phyloP scores from a whole-genome alignment of 306 rosid genomes.

The Oemleria cerasiformis region DNA sequence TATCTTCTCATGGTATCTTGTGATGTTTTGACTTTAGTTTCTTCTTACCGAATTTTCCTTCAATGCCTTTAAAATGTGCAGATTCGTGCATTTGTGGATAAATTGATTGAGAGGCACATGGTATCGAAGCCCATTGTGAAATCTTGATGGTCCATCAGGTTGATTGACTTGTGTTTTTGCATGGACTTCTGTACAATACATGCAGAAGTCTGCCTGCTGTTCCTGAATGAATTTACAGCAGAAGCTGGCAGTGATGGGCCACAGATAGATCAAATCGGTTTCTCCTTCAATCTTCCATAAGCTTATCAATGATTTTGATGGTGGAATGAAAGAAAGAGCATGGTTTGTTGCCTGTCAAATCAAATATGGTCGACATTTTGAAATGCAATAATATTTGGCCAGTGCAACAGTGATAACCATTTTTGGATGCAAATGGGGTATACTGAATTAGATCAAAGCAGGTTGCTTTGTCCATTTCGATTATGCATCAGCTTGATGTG shows the following conservation, averaged over 20 bases:
- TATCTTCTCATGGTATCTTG: slow-evolving; percentile 11
- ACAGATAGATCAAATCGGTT: slow-evolving; percentile 19
- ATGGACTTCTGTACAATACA: slow-evolving; percentile 23
- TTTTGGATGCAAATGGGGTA: slow-evolving; percentile 16
- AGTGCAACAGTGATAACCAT: neutral
- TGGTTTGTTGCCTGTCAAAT: slow-evolving; percentile 17
- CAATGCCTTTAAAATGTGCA: slow-evolving; percentile 45
- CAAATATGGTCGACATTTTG: slow-evolving; percentile 25
- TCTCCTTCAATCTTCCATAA: slow-evolving; percentile 18
- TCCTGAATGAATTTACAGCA: slow-evolving; percentile 32
- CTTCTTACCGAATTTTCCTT: slow-evolving; percentile 29
- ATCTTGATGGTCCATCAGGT: slow-evolving; percentile 38
- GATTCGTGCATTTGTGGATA: slow-evolving; percentile 92
- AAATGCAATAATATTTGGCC: slow-evolving; percentile 21
- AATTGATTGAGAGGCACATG: slow-evolving; percentile 87
- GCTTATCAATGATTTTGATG: slow-evolving; percentile 27
- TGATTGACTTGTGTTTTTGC: slow-evolving; percentile 21
- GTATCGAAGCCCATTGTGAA: slow-evolving; percentile 43
- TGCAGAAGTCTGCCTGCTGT: slow-evolving; percentile 26
- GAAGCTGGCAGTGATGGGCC: slow-evolving; percentile 24
- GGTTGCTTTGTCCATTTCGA: slow-evolving; percentile 27
- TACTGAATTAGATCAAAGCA: neutral
- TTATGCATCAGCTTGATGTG: slow-evolving; percentile 29
- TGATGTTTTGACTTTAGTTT: slow-evolving; percentile 15
- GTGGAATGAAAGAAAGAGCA: slow-evolving; percentile 24